These are phyloP conservation scores for Solanum chacoense DNA, from an alignment of 305 asterid genomes.

Conservation along the genomic window DNA sequence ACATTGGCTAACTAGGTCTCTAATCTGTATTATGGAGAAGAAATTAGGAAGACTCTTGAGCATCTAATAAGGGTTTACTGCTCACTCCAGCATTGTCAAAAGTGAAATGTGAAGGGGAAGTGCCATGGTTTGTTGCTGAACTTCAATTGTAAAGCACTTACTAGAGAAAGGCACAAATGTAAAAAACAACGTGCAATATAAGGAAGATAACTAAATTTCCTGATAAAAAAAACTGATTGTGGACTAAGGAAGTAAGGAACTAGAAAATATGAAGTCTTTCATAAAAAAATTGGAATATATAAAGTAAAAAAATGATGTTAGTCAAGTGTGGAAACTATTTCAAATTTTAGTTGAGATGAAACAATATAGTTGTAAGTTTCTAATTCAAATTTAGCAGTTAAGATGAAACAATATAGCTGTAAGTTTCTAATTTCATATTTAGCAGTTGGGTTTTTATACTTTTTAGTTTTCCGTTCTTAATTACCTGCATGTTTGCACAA, in stretches of 20 bases:
- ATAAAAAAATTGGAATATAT: neutral
- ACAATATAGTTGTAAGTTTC: neutral
- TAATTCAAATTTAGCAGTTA: neutral
- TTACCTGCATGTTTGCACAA: neutral
- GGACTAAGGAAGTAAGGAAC: neutral
- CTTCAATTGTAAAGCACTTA: neutral
- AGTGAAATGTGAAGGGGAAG: neutral
- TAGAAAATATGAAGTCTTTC: neutral
- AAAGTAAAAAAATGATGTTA: neutral
- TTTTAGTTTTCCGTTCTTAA: neutral
- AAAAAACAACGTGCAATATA: neutral
- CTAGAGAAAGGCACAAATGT: neutral
- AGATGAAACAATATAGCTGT: neutral
- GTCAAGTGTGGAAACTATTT: neutral
- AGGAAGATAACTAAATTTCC: neutral
- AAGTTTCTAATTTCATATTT: neutral
- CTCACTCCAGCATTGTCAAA: neutral
- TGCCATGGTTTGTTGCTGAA: neutral
- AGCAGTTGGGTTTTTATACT: neutral
- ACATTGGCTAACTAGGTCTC: neutral
- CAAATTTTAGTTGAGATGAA: neutral
- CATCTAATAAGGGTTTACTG: neutral
- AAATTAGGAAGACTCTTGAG: neutral
- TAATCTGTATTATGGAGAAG: neutral
- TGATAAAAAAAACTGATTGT: neutral